Percentiles rank a stretch among this genome's conserved stretches.
These are phyloP conservation scores for Rosa hybrid DNA, from an alignment of 331 rosid species.

Conservation along the genomic window DNA sequence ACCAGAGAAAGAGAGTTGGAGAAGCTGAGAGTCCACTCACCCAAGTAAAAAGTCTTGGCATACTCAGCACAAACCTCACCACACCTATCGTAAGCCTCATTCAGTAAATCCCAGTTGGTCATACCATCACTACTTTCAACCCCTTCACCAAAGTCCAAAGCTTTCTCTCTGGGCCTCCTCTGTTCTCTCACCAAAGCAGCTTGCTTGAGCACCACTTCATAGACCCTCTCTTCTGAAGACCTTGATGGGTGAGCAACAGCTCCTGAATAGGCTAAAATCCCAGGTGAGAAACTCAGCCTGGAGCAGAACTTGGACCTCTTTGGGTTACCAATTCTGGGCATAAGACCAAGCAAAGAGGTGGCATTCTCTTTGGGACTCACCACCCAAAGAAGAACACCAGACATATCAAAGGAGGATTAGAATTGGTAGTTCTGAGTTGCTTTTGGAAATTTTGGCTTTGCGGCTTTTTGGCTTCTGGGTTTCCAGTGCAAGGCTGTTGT, in stretches of 20 bases:
- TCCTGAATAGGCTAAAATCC: conserved; percentile 46
- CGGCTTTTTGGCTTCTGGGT: neutral
- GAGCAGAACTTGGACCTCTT: conserved; percentile 32
- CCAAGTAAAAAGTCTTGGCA: conserved; percentile 90
- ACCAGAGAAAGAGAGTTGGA: neutral
- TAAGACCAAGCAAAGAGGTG: conserved; percentile 28
- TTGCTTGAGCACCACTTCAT: conserved; percentile 88
- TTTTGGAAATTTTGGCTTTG: neutral
- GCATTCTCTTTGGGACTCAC: conserved; percentile 44
- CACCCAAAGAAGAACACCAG: conserved; percentile 41
- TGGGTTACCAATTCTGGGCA: conserved; percentile 34
- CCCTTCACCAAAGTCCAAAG: conserved; percentile 36
- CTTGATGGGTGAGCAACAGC: conserved; percentile 59
- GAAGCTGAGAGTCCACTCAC: conserved; percentile 31
- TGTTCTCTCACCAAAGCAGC: conserved; percentile 72
- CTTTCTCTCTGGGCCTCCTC: conserved; percentile 23
- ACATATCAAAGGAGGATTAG: conserved; percentile 18
- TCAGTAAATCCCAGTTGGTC: conserved; percentile 56
- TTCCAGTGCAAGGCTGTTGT: neutral
- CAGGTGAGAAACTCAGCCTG: conserved; percentile 30
- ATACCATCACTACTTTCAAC: conserved; percentile 34
- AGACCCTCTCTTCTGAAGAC: conserved; percentile 83
- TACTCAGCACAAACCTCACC: conserved; percentile 95
- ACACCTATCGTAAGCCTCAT: conserved; percentile 75
- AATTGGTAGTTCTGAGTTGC: neutral